phyloP scores from a whole-genome alignment of 805 yeast species.

The Cyberlindnera nakhonratchasimensis region DNA sequence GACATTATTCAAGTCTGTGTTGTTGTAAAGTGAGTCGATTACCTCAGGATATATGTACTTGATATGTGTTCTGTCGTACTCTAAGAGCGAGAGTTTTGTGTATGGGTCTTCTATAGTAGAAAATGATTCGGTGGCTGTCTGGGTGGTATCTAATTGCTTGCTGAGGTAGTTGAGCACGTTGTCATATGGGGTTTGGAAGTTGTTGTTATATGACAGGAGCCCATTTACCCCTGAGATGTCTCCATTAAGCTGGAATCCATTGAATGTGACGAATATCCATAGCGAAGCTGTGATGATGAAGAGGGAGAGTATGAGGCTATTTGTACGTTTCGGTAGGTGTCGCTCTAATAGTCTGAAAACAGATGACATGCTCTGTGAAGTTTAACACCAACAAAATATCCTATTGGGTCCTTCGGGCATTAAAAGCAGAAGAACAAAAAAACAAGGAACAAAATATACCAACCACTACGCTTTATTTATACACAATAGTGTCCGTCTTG shows the following conservation, averaged over 20 bases:
- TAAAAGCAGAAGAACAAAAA: background rate
- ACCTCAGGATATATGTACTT: slow-evolving; percentile 27
- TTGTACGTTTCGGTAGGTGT: background rate
- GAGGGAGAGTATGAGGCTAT: background rate
- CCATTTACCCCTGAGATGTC: slow-evolving; percentile 2
- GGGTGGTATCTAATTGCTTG: slow-evolving; percentile 2
- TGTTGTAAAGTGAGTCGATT: slow-evolving; percentile 19
- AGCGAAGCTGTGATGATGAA: background rate
- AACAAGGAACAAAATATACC: too few relatives aligned
- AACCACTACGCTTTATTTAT: too few relatives aligned
- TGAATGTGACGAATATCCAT: slow-evolving; percentile 2
- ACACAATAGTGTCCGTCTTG: too few relatives aligned
- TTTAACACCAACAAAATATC: too few relatives aligned
- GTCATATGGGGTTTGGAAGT: background rate
- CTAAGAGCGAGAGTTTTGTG: slow-evolving; percentile 11
- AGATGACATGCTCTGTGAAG: background rate
- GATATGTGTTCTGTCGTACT: slow-evolving; percentile 23
- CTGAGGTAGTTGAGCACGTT: slow-evolving; percentile 3
- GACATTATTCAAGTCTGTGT: slow-evolving; percentile 22
- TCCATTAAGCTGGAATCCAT: slow-evolving; percentile 1
- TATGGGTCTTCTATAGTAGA: background rate
- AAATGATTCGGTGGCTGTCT: slow-evolving; percentile 1
- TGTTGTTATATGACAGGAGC: background rate
- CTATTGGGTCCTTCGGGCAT: too few relatives aligned
- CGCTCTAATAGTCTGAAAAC: background rate